phyloP scores from a whole-genome alignment of 345 rosid species.

The Pelargonium nanum region DNA sequence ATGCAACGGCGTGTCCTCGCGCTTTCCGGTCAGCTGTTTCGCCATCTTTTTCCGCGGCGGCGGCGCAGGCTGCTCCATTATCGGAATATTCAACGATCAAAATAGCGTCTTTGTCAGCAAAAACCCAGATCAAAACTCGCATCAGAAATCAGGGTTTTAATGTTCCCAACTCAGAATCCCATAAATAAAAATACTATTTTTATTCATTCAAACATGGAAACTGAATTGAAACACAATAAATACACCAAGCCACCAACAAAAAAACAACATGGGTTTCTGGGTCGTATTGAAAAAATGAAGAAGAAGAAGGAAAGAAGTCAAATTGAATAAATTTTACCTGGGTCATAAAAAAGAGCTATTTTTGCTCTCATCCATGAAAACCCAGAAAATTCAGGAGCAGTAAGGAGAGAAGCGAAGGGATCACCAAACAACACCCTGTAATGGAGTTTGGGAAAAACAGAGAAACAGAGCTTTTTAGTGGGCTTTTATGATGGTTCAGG shows the following conservation, averaged over 20 bases:
- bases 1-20: slow-evolving; percentile 69
- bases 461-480: background rate
- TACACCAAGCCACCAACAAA: too few species aligned
- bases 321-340: slow-evolving; percentile 28
- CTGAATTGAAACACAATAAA: too few species aligned
- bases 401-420: too few species aligned
- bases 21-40: slow-evolving; percentile 79
- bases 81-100: slow-evolving; percentile 15
- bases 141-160: too few species aligned
- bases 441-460: too few species aligned
- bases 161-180: too few species aligned
- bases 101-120: background rate
- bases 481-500: background rate
- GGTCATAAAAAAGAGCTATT: slow-evolving; percentile 18
- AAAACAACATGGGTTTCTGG: background rate
- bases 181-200: too few species aligned
- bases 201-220: too few species aligned
- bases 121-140: slow-evolving; percentile 34
- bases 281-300: background rate
- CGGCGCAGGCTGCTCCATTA: slow-evolving; percentile 9
- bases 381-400: slow-evolving; percentile 14
- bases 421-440: too few species aligned
- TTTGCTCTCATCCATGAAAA: slow-evolving; percentile 18
- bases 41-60: slow-evolving; percentile 58
- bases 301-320: background rate